Percentiles rank a stretch among this genome's conserved stretches.
phyloP scores from a whole-genome alignment of 1,284 basidiomycete genomes.

The Trametes sp. region DNA sequence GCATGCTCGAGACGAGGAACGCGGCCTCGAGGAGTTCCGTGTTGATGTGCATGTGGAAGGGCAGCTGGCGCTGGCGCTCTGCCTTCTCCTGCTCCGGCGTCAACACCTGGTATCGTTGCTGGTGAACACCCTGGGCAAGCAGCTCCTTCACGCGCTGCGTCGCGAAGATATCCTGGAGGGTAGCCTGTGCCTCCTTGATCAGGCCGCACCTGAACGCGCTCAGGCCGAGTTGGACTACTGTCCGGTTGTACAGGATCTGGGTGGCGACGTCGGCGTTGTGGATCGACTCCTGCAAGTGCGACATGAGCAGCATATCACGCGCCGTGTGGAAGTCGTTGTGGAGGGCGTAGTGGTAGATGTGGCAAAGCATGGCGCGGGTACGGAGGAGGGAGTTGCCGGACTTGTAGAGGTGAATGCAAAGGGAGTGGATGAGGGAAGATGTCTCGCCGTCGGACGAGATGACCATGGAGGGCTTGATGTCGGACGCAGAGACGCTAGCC shows the following conservation, averaged over 20 bases:
- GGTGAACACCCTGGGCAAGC: conserved; percentile 95
- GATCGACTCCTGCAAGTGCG: conserved; percentile 96
- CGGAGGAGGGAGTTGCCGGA: conserved; percentile 90
- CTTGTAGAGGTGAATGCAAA: conserved; percentile 95
- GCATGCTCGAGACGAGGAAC: conserved; percentile 98
- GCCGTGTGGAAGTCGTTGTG: conserved; percentile 98
- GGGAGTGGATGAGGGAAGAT: conserved; percentile 82
- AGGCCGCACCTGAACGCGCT: conserved; percentile 96
- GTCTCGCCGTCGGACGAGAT: conserved; percentile 65
- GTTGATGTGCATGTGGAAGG: conserved; percentile 99
- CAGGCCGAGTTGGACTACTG: conserved; percentile 95
- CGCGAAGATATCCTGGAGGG: conserved; percentile 94
- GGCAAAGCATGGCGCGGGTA: conserved; percentile 96
- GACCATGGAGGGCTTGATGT: conserved; percentile 65
- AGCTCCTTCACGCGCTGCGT: conserved; percentile 97
- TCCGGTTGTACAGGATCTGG: conserved; percentile 98
- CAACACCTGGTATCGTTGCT: conserved; percentile 88
- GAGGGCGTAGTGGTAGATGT: conserved; percentile 97
- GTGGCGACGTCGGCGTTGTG: conserved; percentile 96
- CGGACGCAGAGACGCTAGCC: conserved; percentile 61
- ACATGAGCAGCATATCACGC: conserved; percentile 99
- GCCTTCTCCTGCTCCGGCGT: conserved; percentile 97
- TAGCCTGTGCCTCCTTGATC: conserved; percentile 94
- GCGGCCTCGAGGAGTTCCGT: conserved; percentile 97
- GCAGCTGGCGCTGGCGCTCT: conserved; percentile 94